Evolutionary conservation across 2,329 filamentous ascomycete species (phyloP).

Genomic region (Colletotrichum musae): DNA sequence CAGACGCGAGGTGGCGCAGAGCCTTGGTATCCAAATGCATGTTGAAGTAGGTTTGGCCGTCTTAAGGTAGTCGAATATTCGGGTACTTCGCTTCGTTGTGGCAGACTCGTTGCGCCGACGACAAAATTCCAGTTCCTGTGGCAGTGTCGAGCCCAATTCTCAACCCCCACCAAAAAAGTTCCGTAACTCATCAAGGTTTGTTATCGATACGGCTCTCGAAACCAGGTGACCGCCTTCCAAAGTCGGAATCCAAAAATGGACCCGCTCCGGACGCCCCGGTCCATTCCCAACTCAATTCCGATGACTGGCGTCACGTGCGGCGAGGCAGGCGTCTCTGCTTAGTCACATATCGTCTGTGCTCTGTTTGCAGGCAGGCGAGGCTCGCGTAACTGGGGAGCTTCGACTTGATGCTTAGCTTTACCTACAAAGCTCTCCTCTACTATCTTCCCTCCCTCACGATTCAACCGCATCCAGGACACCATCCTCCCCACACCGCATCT

Average conservation of each 20-base stretch:
- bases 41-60: constrained; percentile 42
- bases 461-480: constrained; percentile 27
- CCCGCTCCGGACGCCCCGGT: no score
- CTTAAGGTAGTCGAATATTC: neutral
- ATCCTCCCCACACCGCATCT: constrained; percentile 4
- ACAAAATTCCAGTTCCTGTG: constrained; percentile 3
- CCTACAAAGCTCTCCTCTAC: constrained; percentile 55
- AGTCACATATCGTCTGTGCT: constrained; percentile 19
- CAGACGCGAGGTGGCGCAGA: constrained; percentile 89
- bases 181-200: constrained; percentile 27
- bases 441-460: constrained; percentile 53
- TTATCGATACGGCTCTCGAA: constrained; percentile 49
- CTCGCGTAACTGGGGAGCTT: constrained; percentile 62
- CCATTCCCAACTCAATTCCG: no score
- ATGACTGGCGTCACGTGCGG: constrained; percentile 16
- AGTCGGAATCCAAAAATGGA: no score
- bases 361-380: constrained; percentile 57
- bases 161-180: constrained; percentile 29
- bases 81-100: neutral
- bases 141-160: constrained; percentile 11
- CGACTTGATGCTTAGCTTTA: constrained; percentile 50
- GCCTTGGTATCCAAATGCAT: constrained; percentile 98
- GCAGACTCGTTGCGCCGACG: neutral
- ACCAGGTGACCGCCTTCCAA: neutral
- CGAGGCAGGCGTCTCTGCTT: neutral